These are phyloP conservation scores for Leucocoprinus birnbaumii DNA, from an alignment of 768 basidiomycete species.

Conservation along the genomic window DNA sequence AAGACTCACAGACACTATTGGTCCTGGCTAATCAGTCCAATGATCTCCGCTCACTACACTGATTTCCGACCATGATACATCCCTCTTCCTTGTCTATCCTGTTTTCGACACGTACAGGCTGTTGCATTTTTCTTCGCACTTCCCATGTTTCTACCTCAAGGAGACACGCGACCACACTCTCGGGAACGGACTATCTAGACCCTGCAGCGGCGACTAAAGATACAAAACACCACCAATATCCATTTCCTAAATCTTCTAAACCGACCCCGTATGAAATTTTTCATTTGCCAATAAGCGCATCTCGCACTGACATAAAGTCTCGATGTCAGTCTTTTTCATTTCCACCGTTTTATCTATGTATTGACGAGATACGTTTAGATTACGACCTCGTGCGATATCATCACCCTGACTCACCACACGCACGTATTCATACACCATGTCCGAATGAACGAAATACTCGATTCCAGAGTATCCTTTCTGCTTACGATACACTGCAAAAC, in stretches of 20 bases:
- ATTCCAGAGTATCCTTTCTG: constrained; percentile 62
- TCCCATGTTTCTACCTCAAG: background rate
- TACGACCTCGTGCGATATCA: constrained; percentile 71
- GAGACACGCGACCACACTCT: background rate
- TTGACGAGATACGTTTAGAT: constrained; percentile 35
- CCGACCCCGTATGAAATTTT: constrained; percentile 76
- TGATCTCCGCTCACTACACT: too few species aligned
- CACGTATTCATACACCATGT: constrained; percentile 30
- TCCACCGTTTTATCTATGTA: background rate
- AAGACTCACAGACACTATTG: too few species aligned
- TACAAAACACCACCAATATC: constrained; percentile 21
- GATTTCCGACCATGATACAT: too few species aligned
- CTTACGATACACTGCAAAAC: constrained; percentile 58
- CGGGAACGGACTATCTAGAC: background rate
- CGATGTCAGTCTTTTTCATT: constrained; percentile 47
- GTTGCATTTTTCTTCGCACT: background rate
- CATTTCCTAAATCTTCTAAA: constrained; percentile 49
- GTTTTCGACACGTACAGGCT: too few species aligned
- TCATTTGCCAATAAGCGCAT: constrained; percentile 53
- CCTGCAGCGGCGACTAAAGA: background rate
- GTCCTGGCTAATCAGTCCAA: too few species aligned
- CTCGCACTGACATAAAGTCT: constrained; percentile 60
- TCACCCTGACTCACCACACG: constrained; percentile 63
- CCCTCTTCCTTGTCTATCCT: too few species aligned
- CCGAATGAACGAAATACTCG: constrained; percentile 48